Base-by-base conservation (phyloP, 225 moss, liverwort and hornwort species). In the Ulota crispa region DNA sequence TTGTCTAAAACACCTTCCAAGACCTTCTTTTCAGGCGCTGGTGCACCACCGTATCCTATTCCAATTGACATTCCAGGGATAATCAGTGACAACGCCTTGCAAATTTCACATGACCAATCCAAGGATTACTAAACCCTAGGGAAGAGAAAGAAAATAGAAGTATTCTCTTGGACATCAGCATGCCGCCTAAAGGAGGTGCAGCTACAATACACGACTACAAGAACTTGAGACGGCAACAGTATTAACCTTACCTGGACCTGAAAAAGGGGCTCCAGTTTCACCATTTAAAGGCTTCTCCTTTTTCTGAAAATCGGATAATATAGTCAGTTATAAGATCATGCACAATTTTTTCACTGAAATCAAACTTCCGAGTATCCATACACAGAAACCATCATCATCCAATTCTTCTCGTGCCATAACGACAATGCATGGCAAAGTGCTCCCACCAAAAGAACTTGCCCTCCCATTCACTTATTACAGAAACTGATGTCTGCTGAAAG, bases 1-100 rank as follows among this genome's bases (percentile, higher is more conserved):
- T 94, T 99, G 70, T 99, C 99, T 75, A 99, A 84, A 57, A 99
- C 91, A 59, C 99, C 96, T 92, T 99, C 99, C 82, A 99, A 87
- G 71, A 91, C 78, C 82, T 89, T 81, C 85, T 91, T 99, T 55
- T 88, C 85, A 71, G 92, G 91, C 30, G 85, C 78, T 78, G 86
- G 71, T 28, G 71, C 12, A 47, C 80, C 67, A 83, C 72, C 75
- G 73, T 81, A 85, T 63, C 78, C 90, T 84, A 78, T 83, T 56
- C 86, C 85, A 81, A 72, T 69, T 32, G 74, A 75, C 69, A 81
- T 82, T 73, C 47, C 60, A 68, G 28, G 15, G 18, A 37, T 9
- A 42, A 47, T 88, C 42, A 88, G 55, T 74, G 68, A 42, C 53
- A 67, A 53, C 72, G 41, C 28, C 9, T 73, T 57, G 31, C 55